Base-by-base conservation (phyloP, 2,329 filamentous ascomycete genomes). In the Fusarium foetens region DNA sequence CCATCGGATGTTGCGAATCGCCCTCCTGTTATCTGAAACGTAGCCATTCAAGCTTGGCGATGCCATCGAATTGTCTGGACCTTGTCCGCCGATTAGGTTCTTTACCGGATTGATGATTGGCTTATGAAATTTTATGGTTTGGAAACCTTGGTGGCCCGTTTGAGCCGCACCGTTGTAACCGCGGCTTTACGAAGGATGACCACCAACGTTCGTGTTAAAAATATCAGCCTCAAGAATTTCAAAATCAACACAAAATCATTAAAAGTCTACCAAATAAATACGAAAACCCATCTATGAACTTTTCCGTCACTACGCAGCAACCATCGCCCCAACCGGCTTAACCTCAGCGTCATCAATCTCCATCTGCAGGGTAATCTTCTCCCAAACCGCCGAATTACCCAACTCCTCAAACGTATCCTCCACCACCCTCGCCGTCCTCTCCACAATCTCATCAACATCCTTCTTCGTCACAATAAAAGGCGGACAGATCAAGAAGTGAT, bases 391-490 rank as follows among this genome's bases (percentile, higher is more conserved):
- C 6, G 68, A 70, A 16, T 25, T 58, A 4, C 48, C 16, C 21
- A 75, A 51, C 29, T 74, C 70, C 1, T 61, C 41, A 35, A 75
- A 75, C 0, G 73, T 75, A 25, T 75, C 72, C 36, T 71, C 57
- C 5, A 75, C 36, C 1, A 75, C 73, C 8, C 66, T 39, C 7
- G 57, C 63, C 6, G 70, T 68, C 5, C 73, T 64, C 14, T 72
- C 60, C 6, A 75, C 71, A 36, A 75, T 75, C 12, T 73, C 66
- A 21, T 75, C 71, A 2, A 75, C 42, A 35, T 75, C 73, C 6
- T 41, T 25, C 39, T 73, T 43, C 0, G 63, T 49, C 4, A 75
- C 66, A 8, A 74, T 69, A 12, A 74, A 75, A 5, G 73, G 73
- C 0, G 73, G 73, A 8, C 68, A 74, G 46, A 75, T 49, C 2